Evolutionary conservation across 306 rosid species (phyloP), one percentile per base, ranked within the genome.

Genomic region (Cicer pinnatifidum): DNA sequence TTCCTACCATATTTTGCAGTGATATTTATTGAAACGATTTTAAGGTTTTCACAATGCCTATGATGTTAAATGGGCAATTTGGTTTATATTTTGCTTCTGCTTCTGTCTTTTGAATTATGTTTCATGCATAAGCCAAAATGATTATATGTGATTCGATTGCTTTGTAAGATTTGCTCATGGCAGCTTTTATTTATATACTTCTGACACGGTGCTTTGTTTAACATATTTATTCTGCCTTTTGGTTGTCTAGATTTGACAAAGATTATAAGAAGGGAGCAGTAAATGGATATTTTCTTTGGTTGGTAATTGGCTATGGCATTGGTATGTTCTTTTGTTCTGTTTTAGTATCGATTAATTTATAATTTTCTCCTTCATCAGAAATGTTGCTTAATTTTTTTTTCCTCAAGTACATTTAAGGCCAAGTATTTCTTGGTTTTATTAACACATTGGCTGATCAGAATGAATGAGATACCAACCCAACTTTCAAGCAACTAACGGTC

Each of bases 201-300:
- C 39, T 63, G 40, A 2, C 19, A 35, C 7, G 23, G 44, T 80
- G 46, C 64, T 73, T 61, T 10, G 40, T 69, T 72, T 69, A 56
- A 69, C 59, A 41, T 58, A 33, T 72, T 23, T 72, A 53, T 82
- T 57, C 37, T 17, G 20, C 48, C 50, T 79, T 83, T 75, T 78
- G 52, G 54, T 70, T 77, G 81, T 81, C 82, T 86, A 94, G 99
- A 81, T 91, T 76, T 81, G 99, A 94, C 90, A 91, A 87, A 86
- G 97, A 85, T 53, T 84, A 78, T 38, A 87, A 86, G 84, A 94
- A 77, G 81, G 83, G 86, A 47, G 72, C 50, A 63, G 15, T 60
- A 63, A 85, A 72, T 48, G 96, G 96, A 78, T 94, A 94, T 84
- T 94, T 87, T 78, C 81, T 84, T 62, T 94, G 96, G 95, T 72